phyloP scores from a whole-genome alignment of 108 stramenopile genomes.

The Fistulifera pelliculosa region DNA sequence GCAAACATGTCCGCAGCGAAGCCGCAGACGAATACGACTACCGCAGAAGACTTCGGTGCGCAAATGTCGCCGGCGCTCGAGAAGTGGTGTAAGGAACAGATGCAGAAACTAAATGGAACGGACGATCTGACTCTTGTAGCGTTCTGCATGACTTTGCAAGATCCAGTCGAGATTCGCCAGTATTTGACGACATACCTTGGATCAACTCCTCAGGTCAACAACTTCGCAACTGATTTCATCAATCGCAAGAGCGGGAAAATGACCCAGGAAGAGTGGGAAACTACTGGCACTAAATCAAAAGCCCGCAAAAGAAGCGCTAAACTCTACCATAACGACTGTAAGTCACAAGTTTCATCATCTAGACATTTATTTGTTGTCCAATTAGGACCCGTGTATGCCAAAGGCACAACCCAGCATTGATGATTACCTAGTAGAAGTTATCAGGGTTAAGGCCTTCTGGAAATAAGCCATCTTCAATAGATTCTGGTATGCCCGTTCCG shows the following conservation, averaged over 20 bases:
- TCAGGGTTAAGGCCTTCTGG: no score
- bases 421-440: no score
- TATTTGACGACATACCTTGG: constrained; percentile 93
- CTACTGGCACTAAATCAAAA: constrained; percentile 49
- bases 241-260: constrained; percentile 65
- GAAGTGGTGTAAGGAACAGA: constrained; percentile 88
- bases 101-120: constrained; percentile 81
- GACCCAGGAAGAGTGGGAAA: constrained; percentile 74
- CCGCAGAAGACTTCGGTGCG: constrained; percentile 71
- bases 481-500: no score
- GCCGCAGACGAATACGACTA: constrained; percentile 6
- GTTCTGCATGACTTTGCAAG: constrained; percentile 91
- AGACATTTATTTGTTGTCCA: no score
- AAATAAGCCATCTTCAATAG: no score
- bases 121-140: constrained; percentile 91
- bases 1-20: constrained; percentile 8
- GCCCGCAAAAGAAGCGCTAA: constrained; percentile 56
- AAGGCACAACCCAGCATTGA: no score
- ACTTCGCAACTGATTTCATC: constrained; percentile 93
- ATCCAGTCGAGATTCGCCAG: constrained; percentile 85
- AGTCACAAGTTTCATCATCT: no score
- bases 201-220: constrained; percentile 82
- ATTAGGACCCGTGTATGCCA: no score
- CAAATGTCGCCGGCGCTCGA: constrained; percentile 77
- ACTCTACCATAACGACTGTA: constrained; percentile 4